Conservation (phyloP, 257 asterid species). For the Eucommia ulmoides region DNA sequence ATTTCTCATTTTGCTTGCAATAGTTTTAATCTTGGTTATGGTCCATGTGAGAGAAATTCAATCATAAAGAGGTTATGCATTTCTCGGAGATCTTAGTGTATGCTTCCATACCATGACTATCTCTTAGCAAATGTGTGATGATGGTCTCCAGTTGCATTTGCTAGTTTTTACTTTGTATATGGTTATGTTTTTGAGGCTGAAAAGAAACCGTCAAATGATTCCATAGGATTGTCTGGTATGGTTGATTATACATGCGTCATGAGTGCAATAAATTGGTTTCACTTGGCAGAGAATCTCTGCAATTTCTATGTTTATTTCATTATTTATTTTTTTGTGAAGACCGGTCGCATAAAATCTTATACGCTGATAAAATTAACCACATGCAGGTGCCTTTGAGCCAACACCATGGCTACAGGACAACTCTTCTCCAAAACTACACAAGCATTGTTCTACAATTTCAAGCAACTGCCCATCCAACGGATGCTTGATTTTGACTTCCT, state of each 20-base stretch:
- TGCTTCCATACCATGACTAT: not conserved
- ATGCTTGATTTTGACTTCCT: constrained; percentile 99
- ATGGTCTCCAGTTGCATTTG: not conserved
- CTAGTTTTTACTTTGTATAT: not conserved
- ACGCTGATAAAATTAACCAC: constrained; percentile 16
- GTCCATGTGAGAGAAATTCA: not conserved
- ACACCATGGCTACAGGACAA: constrained; percentile 10
- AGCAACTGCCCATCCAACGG: constrained; percentile 96
- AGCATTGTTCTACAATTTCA: constrained; percentile 19
- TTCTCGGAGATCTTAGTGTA: not conserved
- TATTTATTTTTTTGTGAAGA: not conserved
- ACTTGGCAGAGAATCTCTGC: not conserved
- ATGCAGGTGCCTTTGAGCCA: constrained; percentile 24
- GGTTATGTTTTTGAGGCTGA: not conserved
- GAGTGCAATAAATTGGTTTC: not conserved
- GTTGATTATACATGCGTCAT: no score
- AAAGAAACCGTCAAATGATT: no score
- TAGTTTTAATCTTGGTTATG: not conserved
- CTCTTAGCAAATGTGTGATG: not conserved
- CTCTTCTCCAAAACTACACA: constrained; percentile 10
- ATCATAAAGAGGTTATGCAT: not conserved
- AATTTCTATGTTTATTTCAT: not conserved
- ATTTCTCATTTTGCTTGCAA: not conserved
- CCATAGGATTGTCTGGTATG: no score
- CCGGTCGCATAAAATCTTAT: not conserved